Percentiles rank a stretch among this genome's conserved stretches.
phyloP scores from a whole-genome alignment of 495 filamentous ascomycete genomes.

The Hypoxylon fragiforme region DNA sequence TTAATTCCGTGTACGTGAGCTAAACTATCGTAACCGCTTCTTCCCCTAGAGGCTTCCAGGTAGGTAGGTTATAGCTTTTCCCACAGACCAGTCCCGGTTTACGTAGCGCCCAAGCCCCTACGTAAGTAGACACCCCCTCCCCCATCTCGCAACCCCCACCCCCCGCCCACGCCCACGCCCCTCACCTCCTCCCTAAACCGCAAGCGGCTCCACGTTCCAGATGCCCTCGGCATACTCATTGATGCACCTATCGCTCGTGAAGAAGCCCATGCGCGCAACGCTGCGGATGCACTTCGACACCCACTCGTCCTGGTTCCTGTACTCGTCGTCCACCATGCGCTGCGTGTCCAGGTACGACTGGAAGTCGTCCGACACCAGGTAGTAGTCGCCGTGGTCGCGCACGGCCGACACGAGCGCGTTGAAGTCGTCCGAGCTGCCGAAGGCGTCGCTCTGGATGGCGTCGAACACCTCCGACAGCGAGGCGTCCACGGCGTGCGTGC shows the following conservation, averaged over 20 bases:
- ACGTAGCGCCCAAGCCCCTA: too few species aligned
- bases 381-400: conserved; percentile 93
- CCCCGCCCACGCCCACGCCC: neutral
- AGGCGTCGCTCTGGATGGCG: conserved; percentile 71
- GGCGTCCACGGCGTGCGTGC: conserved; percentile 72
- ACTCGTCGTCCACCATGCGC: conserved; percentile 83
- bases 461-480: conserved; percentile 80
- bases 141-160: neutral
- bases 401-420: conserved; percentile 79
- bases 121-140: neutral
- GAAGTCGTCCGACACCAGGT: conserved; percentile 97
- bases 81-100: too few species aligned
- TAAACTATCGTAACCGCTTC: too few species aligned
- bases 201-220: conserved; percentile 89
- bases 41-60: too few species aligned
- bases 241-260: conserved; percentile 93
- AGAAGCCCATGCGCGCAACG: conserved; percentile 95
- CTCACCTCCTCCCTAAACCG: conserved; percentile 30
- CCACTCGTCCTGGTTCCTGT: conserved; percentile 90
- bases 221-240: conserved; percentile 97
- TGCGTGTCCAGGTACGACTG: conserved; percentile 90
- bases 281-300: conserved; percentile 82
- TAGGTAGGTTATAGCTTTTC: neutral
- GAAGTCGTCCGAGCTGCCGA: conserved; percentile 77
- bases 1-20: too few species aligned